phyloP scores from a whole-genome alignment of 306 rosid genomes.

The Ormosia emarginata region DNA sequence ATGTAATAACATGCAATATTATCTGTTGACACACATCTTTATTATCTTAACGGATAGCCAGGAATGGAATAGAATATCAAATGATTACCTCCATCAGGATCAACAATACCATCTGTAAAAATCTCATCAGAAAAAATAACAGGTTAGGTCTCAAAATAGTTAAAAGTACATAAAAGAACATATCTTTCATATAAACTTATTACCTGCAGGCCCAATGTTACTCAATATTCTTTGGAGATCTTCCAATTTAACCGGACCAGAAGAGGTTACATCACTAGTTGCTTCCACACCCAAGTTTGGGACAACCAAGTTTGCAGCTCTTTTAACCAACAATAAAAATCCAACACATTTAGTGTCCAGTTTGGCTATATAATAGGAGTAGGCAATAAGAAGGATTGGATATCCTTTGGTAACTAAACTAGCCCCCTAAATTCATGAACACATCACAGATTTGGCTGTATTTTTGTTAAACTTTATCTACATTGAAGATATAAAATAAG shows the following conservation, averaged over 20 bases:
- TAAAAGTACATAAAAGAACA: neutral
- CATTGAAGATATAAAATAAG: neutral
- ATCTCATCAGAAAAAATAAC: constrained; percentile 22
- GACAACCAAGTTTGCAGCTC: constrained; percentile 54
- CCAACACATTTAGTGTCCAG: constrained; percentile 2
- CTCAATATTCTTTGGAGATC: constrained; percentile 85
- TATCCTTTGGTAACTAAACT: neutral
- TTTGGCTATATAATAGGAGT: neutral
- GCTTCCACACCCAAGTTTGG: constrained; percentile 61
- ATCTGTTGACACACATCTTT: neutral
- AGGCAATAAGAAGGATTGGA: neutral
- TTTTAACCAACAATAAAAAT: neutral
- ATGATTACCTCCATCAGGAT: constrained; percentile 82
- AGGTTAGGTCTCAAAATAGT: constrained; percentile 33
- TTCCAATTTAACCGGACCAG: constrained; percentile 82
- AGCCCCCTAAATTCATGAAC: constrained; percentile 6
- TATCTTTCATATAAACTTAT: neutral
- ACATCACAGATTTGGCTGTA: neutral
- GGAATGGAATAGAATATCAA: constrained; percentile 7
- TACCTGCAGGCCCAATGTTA: constrained; percentile 81
- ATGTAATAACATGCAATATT: constrained; percentile 13
- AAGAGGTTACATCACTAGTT: constrained; percentile 52
- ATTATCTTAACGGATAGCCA: neutral
- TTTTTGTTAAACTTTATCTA: neutral
- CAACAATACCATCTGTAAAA: constrained; percentile 58